Evolutionary conservation across 768 basidiomycete species (phyloP).

Genomic region (Punctularia strigosozonata): DNA sequence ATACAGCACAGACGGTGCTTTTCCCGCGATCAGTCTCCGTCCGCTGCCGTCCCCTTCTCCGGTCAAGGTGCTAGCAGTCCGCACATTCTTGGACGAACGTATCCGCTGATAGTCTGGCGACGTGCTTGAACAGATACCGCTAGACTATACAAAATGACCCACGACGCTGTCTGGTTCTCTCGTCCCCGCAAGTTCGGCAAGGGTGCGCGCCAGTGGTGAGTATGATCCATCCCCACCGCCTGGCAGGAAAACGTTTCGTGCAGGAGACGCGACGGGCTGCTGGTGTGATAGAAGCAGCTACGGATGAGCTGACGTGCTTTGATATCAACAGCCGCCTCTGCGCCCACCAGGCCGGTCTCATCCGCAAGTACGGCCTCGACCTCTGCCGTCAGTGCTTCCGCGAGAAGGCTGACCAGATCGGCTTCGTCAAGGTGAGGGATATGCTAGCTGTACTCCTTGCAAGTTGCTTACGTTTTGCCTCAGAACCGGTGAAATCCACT

Average conservation of each 20-base stretch:
- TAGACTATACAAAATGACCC: conserved; percentile 93
- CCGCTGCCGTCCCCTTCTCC: too few species aligned
- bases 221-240: conserved; percentile 7
- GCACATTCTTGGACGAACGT: too few species aligned
- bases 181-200: conserved; percentile 93
- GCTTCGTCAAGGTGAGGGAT: conserved; percentile 77
- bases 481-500: conserved; percentile 32
- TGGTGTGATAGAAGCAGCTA: background rate
- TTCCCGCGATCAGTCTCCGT: too few species aligned
- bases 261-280: too few species aligned
- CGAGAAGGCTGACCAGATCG: conserved; percentile 87
- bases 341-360: conserved; percentile 94
- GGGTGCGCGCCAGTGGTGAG: conserved; percentile 89
- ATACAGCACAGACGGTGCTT: too few species aligned
- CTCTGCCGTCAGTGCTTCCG: conserved; percentile 99
- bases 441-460: background rate
- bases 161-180: conserved; percentile 98
- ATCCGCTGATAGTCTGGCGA: too few species aligned
- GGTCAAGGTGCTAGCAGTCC: too few species aligned
- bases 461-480: conserved; percentile 1
- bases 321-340: conserved; percentile 67
- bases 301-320: conserved; percentile 7
- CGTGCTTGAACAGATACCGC: too few species aligned
- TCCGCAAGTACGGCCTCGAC: conserved; percentile 94
- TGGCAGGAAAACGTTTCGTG: too few species aligned